Base-by-base conservation (phyloP, 768 basidiomycete genomes). In the Russula vinacea region DNA sequence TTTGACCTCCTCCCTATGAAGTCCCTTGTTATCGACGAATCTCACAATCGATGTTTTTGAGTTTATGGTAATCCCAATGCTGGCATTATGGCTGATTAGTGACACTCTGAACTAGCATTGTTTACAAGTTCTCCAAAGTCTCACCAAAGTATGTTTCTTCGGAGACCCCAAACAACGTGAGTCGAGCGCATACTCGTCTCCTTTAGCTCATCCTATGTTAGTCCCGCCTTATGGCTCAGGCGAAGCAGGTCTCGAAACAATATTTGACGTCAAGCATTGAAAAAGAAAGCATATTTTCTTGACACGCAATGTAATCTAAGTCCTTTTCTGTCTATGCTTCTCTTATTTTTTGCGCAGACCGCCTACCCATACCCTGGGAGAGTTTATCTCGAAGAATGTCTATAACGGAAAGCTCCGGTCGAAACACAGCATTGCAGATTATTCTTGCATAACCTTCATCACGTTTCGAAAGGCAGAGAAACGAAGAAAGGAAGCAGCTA, bases 21-120 rank as follows among this genome's bases (percentile, higher is more conserved):
- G 29, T 72, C 75, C n/a, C 75, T 84, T 2, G 75, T 84, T n/a
- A 73, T 84, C n/a, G 83, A 84, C 60, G 82, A 84, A 70, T 81
- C 2, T 82, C 81, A 8, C 81, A 82, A 81, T 83, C 24, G 77
- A 79, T 29, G 70, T 76, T 5, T 78, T 78, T 33, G 80, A 81
- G 32, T 83, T 79, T 62, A 68, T 84, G 76, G 82, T 82, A 19
- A 45, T 73, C 57, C 29, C 29, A 40, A 17, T 11, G 51, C 39
- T 49, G 10, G 32, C 24, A 32, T 50, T 35, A 42, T 57, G 5
- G 19, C 13, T 47, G 13, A 39, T 49, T 17, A 14, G 9, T 51
- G 62, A 65, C 44, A 17, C 26, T 29, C 13, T 16, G 22, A 29
- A 50, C 51, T 55, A 84, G 83, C 76, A 75, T 62, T 83, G 10